These are phyloP conservation scores for Macrocystidia cucumis DNA, from an alignment of 1,284 basidiomycete species.

Conservation along the genomic window DNA sequence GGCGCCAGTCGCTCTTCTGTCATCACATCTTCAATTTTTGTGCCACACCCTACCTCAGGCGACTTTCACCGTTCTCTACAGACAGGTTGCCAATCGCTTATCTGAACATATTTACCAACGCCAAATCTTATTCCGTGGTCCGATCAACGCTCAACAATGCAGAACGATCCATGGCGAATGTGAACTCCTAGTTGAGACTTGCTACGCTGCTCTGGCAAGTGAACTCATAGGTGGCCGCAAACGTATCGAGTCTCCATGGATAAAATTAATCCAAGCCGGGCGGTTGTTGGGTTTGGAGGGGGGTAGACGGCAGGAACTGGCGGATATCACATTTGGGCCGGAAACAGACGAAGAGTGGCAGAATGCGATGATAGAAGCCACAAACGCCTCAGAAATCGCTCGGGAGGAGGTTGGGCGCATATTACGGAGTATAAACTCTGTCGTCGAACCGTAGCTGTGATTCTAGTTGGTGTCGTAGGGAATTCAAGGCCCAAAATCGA, in stretches of 20 bases:
- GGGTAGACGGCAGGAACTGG: slow-evolving; percentile 35
- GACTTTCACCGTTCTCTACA: slow-evolving; percentile 54
- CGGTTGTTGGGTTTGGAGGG: slow-evolving; percentile 55
- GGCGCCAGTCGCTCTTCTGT: slow-evolving; percentile 63
- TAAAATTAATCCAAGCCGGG: slow-evolving; percentile 58
- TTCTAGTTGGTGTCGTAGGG: too few relatives aligned
- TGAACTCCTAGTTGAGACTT: slow-evolving; percentile 75
- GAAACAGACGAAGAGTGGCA: slow-evolving; percentile 38
- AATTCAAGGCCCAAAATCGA: too few relatives aligned
- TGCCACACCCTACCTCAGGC: slow-evolving; percentile 49
- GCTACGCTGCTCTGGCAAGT: slow-evolving; percentile 45
- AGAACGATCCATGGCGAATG: slow-evolving; percentile 58
- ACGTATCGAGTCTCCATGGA: slow-evolving; percentile 67
- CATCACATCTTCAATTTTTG: slow-evolving; percentile 64
- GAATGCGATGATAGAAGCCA: slow-evolving; percentile 31
- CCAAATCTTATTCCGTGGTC: slow-evolving; percentile 73
- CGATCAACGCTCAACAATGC: slow-evolving; percentile 48
- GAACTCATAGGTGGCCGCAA: slow-evolving; percentile 28
- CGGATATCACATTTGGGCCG: slow-evolving; percentile 37
- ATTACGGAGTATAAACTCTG: too few relatives aligned
- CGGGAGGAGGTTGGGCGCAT: slow-evolving; percentile 46
- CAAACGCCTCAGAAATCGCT: slow-evolving; percentile 41
- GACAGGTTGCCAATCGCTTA: slow-evolving; percentile 58
- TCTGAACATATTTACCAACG: slow-evolving; percentile 74
- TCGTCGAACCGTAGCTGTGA: too few relatives aligned